Evolutionary conservation across 805 yeast genomes (phyloP).

Genomic region (Candida ficus): DNA sequence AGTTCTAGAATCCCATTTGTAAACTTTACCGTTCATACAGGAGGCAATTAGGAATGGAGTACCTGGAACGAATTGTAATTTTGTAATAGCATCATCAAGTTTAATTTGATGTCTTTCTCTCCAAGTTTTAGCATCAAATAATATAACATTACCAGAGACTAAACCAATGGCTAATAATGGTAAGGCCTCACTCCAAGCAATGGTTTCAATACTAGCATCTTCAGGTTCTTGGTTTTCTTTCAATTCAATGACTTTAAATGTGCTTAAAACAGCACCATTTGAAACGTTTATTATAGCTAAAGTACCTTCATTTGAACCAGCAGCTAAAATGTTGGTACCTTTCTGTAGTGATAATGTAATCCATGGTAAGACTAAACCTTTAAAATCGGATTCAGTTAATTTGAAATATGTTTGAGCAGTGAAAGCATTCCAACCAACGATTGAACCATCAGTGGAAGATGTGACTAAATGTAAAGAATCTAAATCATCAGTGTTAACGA

Average conservation of each 20-base stretch:
- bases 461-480: conserved; percentile 65
- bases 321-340: conserved; percentile 54
- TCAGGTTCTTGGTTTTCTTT: conserved; percentile 50
- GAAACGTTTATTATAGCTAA: conserved; percentile 73
- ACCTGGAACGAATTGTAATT: conserved; percentile 55
- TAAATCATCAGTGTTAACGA: conserved; percentile 55
- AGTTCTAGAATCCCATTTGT: conserved; percentile 85
- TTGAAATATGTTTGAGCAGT: conserved; percentile 67
- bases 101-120: conserved; percentile 67
- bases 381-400: conserved; percentile 59
- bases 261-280: conserved; percentile 64
- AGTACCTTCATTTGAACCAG: conserved; percentile 86
- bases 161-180: conserved; percentile 79
- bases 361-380: conserved; percentile 84
- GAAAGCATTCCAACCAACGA: conserved; percentile 87
- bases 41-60: conserved; percentile 62
- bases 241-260: conserved; percentile 59
- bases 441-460: conserved; percentile 77
- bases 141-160: conserved; percentile 80
- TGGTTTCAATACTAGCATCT: conserved; percentile 72
- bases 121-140: conserved; percentile 86
- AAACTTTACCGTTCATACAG: conserved; percentile 80
- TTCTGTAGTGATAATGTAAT: conserved; percentile 56
- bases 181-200: conserved; percentile 67
- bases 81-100: conserved; percentile 81